Base-by-base conservation (phyloP, 176 grass and related monocot genomes). In the Phoenix dactylifera region DNA sequence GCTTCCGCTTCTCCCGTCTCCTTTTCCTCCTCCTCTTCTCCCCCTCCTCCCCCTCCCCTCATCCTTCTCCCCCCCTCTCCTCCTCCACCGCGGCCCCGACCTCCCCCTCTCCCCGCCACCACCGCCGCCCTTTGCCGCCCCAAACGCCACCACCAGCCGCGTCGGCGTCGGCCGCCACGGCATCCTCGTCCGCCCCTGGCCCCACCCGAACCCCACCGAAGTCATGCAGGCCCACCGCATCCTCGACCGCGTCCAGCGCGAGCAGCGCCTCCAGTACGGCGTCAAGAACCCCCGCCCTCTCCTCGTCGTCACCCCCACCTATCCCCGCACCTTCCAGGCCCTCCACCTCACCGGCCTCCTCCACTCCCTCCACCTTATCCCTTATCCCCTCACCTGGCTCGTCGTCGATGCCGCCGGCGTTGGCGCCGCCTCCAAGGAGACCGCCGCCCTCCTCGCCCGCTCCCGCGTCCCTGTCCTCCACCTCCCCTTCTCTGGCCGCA, bases 251-350 rank as follows among this genome's bases (percentile, higher is more conserved):
- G 70, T 80, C 49, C 77, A 80, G 60, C 57, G 57, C 50, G 70
- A 80, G 63, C 77, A 80, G 63, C 77, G 77, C 15, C 64, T 57
- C 9, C 49, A 59, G 49, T 66, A 63, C 51, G 62, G 62, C 28
- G 69, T 63, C 4, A 48, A 71, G 15, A 17, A 51, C 24, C 77
- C 63, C 24, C 77, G 70, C 6, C 58, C 58, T 24, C 50, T 74
- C 54, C 71, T 80, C 52, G 52, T 81, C 60, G 66, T 81, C 55
- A 81, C 78, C 6, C 78, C 78, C 26, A 81, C 78, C 52, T 70
- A 70, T 62, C 61, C 71, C 39, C 72, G 78, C 59, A 74, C 77
- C 29, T 80, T 64, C 57, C 77, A 80, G 44, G 24, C 51, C 50
- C 30, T 74, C 30, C 65, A 75, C 57, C 78, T 75, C 65, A 72